Base-by-base conservation (phyloP, 2,329 filamentous ascomycete genomes). In the Blumeria hordei region DNA sequence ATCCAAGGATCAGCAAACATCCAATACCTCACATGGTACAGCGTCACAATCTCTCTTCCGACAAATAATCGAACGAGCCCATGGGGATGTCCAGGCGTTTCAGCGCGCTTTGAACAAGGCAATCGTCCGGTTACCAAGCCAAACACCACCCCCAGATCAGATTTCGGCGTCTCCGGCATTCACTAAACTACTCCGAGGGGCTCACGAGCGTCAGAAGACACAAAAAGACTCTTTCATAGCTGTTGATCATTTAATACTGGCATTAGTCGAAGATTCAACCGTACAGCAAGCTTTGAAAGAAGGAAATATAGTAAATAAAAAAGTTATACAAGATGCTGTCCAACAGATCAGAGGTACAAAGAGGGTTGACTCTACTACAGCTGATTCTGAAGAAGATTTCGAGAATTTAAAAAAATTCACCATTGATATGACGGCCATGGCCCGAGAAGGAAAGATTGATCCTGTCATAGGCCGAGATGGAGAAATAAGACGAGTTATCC, bases 401-500 rank as follows among this genome's bases (percentile, higher is more conserved):
- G 92, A 98, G 70, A 95, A 94, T 66, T 73, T 98, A 58, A 86
- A 88, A 72, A 98, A 96, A 65, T 98, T 95, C 69, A 96, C 92
- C 56, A 92, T 96, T 64, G 92, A 98, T 69, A 94, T 98, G 88
- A 98, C 92, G 10, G 76, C 85, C 53, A 82, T 95, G 81, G 92
- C 92, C 57, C 77, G 88, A 67, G 92, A 98, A 71, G 93, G 93
- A 67, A 96, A 96, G 70, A 88, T 96, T 56, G 90, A 96, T 67
- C 90, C 90, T 2, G 90, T 96, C 67, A 96, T 96, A 69, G 90
- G 90, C 44, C 79, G 90, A 69, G 90, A 96, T 67, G 90, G 95
- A 65, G 92, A 96, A 68, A 95, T 95, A 63, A 77, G 90, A 64
- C 77, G 90, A 64, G 88, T 94, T 28, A 80, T 96, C 61, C 81